Conservation (phyloP, 139 green algal species). For the Closterium sp. region DNA sequence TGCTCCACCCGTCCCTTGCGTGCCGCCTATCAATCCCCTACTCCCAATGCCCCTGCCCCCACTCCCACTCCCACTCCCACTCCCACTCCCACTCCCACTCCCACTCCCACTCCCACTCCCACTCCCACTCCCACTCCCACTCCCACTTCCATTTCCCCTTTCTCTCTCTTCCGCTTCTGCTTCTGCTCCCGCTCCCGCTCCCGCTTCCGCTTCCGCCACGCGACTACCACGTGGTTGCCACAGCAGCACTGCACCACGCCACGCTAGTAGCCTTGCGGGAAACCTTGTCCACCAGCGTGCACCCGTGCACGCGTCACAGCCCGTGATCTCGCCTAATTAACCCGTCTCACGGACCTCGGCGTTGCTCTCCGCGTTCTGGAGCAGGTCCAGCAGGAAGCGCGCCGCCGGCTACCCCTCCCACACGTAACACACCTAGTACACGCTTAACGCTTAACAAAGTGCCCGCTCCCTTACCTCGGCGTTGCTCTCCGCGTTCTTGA, state of each 20-base stretch:
- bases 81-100: neutral
- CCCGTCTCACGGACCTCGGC: conserved; percentile 71
- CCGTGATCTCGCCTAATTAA: neutral
- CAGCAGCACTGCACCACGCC: no score
- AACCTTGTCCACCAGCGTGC: neutral
- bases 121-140: neutral
- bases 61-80: no score
- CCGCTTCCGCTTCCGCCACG: conserved; percentile 63
- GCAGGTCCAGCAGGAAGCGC: conserved; percentile 89
- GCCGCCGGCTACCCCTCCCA: no score
- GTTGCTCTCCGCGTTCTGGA: conserved; percentile 98
- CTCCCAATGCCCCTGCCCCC: no score
- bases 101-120: neutral
- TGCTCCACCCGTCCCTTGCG: no score
- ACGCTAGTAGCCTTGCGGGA: neutral
- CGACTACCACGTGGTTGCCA: no score
- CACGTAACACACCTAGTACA: neutral
- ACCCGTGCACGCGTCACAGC: neutral
- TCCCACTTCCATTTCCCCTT: conserved; percentile 65
- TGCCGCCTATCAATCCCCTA: no score
- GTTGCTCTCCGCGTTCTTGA: conserved; percentile 99
- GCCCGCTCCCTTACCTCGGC: conserved; percentile 91
- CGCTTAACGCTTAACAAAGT: no score
- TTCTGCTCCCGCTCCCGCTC: conserved; percentile 93
- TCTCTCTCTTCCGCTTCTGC: conserved; percentile 59